Conservation (phyloP, 352 stramenopile species). For the Globisporangium rhizosaccharum region DNA sequence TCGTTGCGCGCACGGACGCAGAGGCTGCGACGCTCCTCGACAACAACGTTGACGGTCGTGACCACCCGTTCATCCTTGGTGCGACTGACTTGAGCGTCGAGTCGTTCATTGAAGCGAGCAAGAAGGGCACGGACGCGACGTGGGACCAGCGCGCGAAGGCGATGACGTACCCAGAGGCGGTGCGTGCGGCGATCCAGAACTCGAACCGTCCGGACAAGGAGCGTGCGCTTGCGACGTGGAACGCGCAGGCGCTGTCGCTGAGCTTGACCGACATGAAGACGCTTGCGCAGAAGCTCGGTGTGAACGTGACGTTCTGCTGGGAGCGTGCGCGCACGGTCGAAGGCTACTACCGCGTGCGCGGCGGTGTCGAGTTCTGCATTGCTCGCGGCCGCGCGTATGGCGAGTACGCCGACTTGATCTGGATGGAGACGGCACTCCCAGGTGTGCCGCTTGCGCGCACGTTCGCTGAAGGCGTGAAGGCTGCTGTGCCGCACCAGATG, state of each 20-base stretch:
- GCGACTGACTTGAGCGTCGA: constrained; percentile 89
- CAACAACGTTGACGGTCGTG: constrained; percentile 95
- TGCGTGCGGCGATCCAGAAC: constrained; percentile 74
- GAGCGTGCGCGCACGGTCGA: constrained; percentile 94
- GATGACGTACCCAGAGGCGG: constrained; percentile 96
- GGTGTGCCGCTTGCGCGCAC: constrained; percentile 91
- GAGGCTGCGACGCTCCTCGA: constrained; percentile 96
- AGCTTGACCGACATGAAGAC: constrained; percentile 72
- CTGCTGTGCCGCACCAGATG: constrained; percentile 93
- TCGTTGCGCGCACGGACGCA: constrained; percentile 96
- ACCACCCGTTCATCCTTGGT: constrained; percentile 98
- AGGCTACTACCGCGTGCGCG: constrained; percentile 96
- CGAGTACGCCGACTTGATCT: constrained; percentile 95
- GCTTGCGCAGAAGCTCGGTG: constrained; percentile 71
- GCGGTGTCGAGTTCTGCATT: constrained; percentile 97
- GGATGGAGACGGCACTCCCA: constrained; percentile 97
- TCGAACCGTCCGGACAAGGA: constrained; percentile 53
- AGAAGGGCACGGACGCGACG: constrained; percentile 52
- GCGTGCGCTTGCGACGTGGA: constrained; percentile 72
- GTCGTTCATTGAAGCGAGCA: constrained; percentile 74
- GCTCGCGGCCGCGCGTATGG: constrained; percentile 93
- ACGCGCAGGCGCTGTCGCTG: constrained; percentile 70
- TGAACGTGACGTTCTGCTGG: constrained; percentile 93
- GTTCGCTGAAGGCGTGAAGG: constrained; percentile 93
- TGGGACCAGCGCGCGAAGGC: constrained; percentile 92